A percentile compares a stretch with the other conserved stretches of the same genome.
Evolutionary conservation across 2,329 filamentous ascomycete species (phyloP).

Genomic region (Diaporthe aspalathi): DNA sequence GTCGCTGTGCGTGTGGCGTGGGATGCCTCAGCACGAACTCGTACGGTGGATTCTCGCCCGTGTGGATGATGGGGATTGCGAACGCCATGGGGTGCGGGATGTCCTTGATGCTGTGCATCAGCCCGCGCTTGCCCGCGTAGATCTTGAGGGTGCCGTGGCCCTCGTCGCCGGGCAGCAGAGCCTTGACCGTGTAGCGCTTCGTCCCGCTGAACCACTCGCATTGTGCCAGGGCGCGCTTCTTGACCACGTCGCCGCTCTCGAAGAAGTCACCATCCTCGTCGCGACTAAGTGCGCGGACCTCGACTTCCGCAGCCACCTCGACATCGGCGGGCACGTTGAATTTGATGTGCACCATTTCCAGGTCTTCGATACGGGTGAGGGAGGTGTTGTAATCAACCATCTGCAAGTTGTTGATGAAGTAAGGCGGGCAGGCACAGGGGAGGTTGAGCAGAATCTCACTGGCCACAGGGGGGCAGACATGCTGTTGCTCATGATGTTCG

Average conservation of each 20-base stretch:
- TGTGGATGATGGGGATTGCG: slow-evolving; percentile 88
- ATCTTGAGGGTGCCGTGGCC: slow-evolving; percentile 88
- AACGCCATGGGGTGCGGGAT: slow-evolving; percentile 94
- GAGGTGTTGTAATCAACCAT: slow-evolving; percentile 94
- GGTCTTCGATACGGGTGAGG: slow-evolving; percentile 83
- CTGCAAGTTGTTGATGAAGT: slow-evolving; percentile 83
- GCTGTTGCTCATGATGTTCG: slow-evolving; percentile 87
- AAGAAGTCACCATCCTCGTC: slow-evolving; percentile 93
- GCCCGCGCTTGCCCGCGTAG: slow-evolving; percentile 91
- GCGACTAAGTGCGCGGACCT: slow-evolving; percentile 81
- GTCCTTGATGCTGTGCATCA: slow-evolving; percentile 98
- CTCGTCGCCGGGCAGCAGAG: slow-evolving; percentile 89
- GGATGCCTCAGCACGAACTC: slow-evolving; percentile 94
- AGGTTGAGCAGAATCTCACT: slow-evolving; percentile 88
- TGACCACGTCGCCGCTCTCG: slow-evolving; percentile 88
- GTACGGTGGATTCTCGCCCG: slow-evolving; percentile 91
- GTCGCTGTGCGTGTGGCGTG: slow-evolving; percentile 95
- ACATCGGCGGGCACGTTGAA: slow-evolving; percentile 90
- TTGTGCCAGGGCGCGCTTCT: slow-evolving; percentile 88
- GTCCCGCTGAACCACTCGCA: slow-evolving; percentile 89
- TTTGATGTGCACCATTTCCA: slow-evolving; percentile 93
- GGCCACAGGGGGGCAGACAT: slow-evolving; percentile 88
- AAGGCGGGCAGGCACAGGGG: slow-evolving; percentile 86
- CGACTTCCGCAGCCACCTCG: slow-evolving; percentile 92
- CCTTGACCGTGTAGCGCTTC: slow-evolving; percentile 95